Evolutionary conservation across 78 protist genomes (phyloP).

Genomic region (Acrasis kona): DNA sequence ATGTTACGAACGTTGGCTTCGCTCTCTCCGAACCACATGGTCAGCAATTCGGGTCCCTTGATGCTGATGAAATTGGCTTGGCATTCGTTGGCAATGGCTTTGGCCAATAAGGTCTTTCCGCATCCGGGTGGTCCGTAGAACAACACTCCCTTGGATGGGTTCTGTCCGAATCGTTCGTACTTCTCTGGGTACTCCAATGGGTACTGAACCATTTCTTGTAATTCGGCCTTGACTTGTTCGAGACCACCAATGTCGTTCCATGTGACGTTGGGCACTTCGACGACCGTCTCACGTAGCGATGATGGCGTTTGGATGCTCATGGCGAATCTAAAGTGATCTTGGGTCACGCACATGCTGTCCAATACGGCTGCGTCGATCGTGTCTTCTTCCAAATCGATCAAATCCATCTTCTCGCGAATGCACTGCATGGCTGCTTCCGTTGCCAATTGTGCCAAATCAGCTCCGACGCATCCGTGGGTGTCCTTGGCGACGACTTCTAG

Average conservation of each 20-base stretch:
- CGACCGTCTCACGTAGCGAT: slow-evolving; percentile 97
- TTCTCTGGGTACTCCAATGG: slow-evolving; percentile 99
- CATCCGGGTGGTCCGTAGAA: slow-evolving; percentile 99
- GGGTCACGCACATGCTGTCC: slow-evolving; percentile 91
- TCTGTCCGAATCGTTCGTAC: slow-evolving; percentile 96
- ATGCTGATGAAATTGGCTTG: slow-evolving; percentile 99
- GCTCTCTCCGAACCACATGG: slow-evolving; percentile 99
- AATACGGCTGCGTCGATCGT: slow-evolving; percentile 97
- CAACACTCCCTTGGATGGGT: slow-evolving; percentile 97
- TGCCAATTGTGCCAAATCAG: slow-evolving; percentile 97
- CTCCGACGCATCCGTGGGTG: slow-evolving; percentile 99
- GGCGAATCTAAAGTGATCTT: slow-evolving; percentile 80
- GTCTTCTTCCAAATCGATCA: slow-evolving; percentile 98
- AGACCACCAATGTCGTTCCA: slow-evolving; percentile 99
- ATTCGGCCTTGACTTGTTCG: slow-evolving; percentile 86
- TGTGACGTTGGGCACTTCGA: slow-evolving; percentile 97
- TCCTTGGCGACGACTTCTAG: slow-evolving; percentile 86
- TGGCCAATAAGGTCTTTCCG: slow-evolving; percentile 99
- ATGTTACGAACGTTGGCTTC: slow-evolving; percentile 99
- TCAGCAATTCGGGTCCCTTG: slow-evolving; percentile 94
- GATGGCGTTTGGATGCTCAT: slow-evolving; percentile 91
- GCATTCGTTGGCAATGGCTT: slow-evolving; percentile 99
- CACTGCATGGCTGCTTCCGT: slow-evolving; percentile 99
- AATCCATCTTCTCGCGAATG: slow-evolving; percentile 99
- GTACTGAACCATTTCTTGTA: slow-evolving; percentile 89